Percentiles rank a stretch among this genome's conserved stretches.
Evolutionary conservation across 1,139 yeast species (phyloP).

Genomic region (Blastobotrys persicus): DNA sequence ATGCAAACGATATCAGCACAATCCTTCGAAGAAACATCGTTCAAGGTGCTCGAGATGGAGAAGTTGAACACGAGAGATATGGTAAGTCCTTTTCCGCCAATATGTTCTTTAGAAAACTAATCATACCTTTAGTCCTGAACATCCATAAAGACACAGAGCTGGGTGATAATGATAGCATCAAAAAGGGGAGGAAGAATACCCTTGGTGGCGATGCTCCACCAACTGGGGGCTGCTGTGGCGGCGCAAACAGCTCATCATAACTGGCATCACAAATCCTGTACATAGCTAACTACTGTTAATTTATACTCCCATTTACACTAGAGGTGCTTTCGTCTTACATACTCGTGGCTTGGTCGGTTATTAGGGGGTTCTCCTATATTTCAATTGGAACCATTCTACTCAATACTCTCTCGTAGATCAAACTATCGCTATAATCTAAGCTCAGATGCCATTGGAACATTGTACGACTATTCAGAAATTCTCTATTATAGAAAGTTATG

Average conservation of each 20-base stretch:
- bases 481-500: too few relatives aligned
- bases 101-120: conserved; percentile 2
- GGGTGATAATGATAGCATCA: conserved; percentile 77
- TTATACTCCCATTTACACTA: too few relatives aligned
- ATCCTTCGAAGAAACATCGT: conserved; percentile 74
- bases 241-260: conserved; percentile 1
- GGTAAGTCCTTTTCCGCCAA: conserved; percentile 24
- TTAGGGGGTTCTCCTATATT: too few relatives aligned
- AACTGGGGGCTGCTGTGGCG: conserved; percentile 12
- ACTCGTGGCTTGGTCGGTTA: not conserved
- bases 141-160: conserved; percentile 82
- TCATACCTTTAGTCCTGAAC: conserved; percentile 44
- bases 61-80: conserved; percentile 38
- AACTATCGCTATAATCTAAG: too few relatives aligned
- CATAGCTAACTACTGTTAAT: not conserved
- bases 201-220: conserved; percentile 13
- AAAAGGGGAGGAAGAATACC: conserved; percentile 24
- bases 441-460: too few relatives aligned
- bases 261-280: conserved; percentile 8
- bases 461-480: too few relatives aligned
- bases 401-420: too few relatives aligned
- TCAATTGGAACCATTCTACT: too few relatives aligned
- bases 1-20: conserved; percentile 65
- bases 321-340: not conserved
- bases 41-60: conserved; percentile 64